A percentile compares a stretch with the other conserved stretches of the same genome.
phyloP scores from a whole-genome alignment of 2,329 filamentous ascomycete species.

The Ascochyta clinopodiicola region DNA sequence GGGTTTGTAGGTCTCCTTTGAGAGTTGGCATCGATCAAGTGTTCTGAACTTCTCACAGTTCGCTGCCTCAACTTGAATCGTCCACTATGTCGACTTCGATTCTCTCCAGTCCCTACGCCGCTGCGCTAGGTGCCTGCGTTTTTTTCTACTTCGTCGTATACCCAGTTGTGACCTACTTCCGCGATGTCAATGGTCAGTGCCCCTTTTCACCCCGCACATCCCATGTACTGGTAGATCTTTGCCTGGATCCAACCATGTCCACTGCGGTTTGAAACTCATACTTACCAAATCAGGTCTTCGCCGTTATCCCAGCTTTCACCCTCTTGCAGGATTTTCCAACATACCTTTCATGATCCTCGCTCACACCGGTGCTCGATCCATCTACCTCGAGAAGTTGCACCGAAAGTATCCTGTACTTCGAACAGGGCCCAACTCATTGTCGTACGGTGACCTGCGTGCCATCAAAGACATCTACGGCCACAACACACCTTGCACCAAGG shows the following conservation, averaged over 20 bases:
- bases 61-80: conserved; percentile 1
- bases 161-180: conserved; percentile 53
- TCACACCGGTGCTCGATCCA: conserved; percentile 53
- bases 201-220: neutral
- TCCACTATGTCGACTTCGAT: conserved; percentile 23
- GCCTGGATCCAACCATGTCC: neutral
- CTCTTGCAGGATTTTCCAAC: conserved; percentile 56
- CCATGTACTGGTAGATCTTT: neutral
- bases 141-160: conserved; percentile 50
- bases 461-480: conserved; percentile 62
- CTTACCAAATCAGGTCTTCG: conserved; percentile 47
- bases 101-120: conserved; percentile 32
- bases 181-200: conserved; percentile 52
- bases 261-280: neutral
- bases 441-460: conserved; percentile 40
- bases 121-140: conserved; percentile 28
- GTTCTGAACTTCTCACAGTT: neutral
- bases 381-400: conserved; percentile 53
- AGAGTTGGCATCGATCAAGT: conserved; percentile 4
- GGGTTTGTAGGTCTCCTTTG: conserved; percentile 7
- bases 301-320: conserved; percentile 56
- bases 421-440: conserved; percentile 40
- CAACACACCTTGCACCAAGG: conserved; percentile 59
- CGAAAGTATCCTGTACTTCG: conserved; percentile 54
- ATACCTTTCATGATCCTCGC: conserved; percentile 58